Percentiles rank a stretch among this genome's conserved stretches.
phyloP scores from a whole-genome alignment of 176 grass and related monocot species.

The Puya raimondii region DNA sequence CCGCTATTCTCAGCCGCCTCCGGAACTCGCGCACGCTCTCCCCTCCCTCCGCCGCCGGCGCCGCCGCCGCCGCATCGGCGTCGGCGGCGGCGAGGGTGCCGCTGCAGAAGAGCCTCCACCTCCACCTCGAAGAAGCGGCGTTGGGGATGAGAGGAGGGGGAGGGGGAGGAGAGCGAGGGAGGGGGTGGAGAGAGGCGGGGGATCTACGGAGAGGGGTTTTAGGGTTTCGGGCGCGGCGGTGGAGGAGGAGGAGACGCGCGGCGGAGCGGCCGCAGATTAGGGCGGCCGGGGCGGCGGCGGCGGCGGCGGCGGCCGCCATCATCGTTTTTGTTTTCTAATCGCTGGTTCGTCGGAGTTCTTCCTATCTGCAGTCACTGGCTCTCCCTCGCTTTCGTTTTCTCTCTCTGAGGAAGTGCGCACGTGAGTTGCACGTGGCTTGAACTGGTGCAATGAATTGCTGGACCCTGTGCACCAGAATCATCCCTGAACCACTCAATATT shows the following conservation, averaged over 20 bases:
- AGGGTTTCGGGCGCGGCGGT: not conserved
- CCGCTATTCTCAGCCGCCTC: constrained; percentile 44
- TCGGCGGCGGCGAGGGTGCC: constrained; percentile 22
- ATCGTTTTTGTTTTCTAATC: constrained; percentile 5
- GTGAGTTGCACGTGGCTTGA: too few relatives aligned
- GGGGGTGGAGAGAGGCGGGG: not conserved
- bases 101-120: constrained; percentile 38
- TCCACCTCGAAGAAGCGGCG: constrained; percentile 10
- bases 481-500: too few relatives aligned
- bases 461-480: too few relatives aligned
- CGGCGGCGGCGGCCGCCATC: constrained; percentile 30
- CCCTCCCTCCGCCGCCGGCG: constrained; percentile 11
- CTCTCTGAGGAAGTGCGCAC: too few relatives aligned
- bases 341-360: not conserved
- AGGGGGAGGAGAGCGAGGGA: not conserved
- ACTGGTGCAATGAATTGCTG: too few relatives aligned
- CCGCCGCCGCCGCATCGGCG: constrained; percentile 1
- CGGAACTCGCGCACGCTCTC: constrained; percentile 62
- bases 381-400: not conserved
- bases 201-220: not conserved
- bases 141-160: not conserved
- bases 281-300: constrained; percentile 1
- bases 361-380: constrained; percentile 3
- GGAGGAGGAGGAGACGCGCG: constrained; percentile 18
- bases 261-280: constrained; percentile 23